Base-by-base conservation (phyloP, 768 basidiomycete species). In the Suillus placidus region DNA sequence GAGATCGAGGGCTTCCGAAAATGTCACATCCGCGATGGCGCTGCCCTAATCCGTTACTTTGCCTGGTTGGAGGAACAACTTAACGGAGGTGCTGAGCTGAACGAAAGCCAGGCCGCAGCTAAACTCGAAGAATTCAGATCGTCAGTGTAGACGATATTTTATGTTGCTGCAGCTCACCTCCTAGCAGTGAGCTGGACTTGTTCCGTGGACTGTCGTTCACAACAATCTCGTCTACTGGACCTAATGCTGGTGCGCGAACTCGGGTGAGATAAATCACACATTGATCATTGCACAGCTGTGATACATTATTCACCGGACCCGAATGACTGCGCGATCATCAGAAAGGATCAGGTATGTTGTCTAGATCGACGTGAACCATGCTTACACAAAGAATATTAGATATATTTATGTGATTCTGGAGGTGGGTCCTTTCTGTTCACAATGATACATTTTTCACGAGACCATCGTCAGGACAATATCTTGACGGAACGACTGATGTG, bases 401-500 rank as follows among this genome's bases (percentile, higher is more conserved):
- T 91, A 60, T 91, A 91, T 75, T 78, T 91, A 3, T 91, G 95
- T 70, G 96, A 99, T 73, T 94, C 93, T 45, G 96, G 96, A 73
- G 93, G 92, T 88, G 69, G 32, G 13, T 43, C 5, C 32, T 38
- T 49, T 60, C 72, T 42, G 63, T 14, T 16, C 47, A 32, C 32
- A 10, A 37, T 6, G 26, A 4, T 60, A 26, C 8, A 26, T 54
- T 32, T 40, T n/a, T 4, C 1, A 8, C 51, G 54, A 13, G 68
- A 49, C 54, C 45, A 56, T 1, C 1, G 1, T 20, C 66, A 91
- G 90, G 85, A 2, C 95, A 97, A 78, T 97, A 89, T 78, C 75
- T 87, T 40, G 97, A 99, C 70, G 97, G 97, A 12, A 99, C 97
- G 0, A 99, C 97, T 1, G 97, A 99, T 73, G 92, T 92, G 18